Base-by-base conservation (phyloP, 2,329 filamentous ascomycete species). In the Colletotrichum sansevieriae region DNA sequence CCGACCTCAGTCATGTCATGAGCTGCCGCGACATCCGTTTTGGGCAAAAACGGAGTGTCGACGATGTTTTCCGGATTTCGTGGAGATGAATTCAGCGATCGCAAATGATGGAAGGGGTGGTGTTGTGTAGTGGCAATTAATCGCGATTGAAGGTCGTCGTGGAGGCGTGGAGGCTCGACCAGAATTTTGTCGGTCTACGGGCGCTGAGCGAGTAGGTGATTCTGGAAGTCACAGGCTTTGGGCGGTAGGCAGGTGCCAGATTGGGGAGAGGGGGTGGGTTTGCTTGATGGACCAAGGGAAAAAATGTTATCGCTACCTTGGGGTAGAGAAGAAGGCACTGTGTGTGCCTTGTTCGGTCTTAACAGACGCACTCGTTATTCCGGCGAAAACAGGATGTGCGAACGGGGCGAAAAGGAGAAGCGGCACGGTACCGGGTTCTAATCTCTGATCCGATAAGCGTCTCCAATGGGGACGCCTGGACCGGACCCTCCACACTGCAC, bases 1-100 rank as follows among this genome's bases (percentile, higher is more conserved):
- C 84, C 87, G 85, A 90, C 88, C 87, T 90, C 87, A 88, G 84
- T 90, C 88, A 91, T 91, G 86, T 87, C 88, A 90, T 88, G 84
- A 81, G 83, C 84, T 82, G 83, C 81, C 80, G 87, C 88, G 87
- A 90, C 88, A 91, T 91, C 88, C 88, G 88, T 90, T 90, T 89
- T 84, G 77, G 77, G 81, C 75, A 78, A 84, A 89, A 90, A 88
- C 85, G 84, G 83, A 63, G 88, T 84, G 85, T 76, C 74, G 55
- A 68, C 41, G 68, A 58, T 59, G 65, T 76, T 69, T 73, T 62
- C 68, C 62, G 66, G 44, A 81, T 82, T 82, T 77, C 49, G 46
- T 25, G 37, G 65, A 70, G 72, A 73, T 73, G 68, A 81, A 83
- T 74, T 65, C 58, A 44, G 41, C 70, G 70, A 71, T 71, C 58